A percentile compares a stretch with the other conserved stretches of the same genome.
Conservation (phyloP, 2,329 filamentous ascomycete species). For the Alternaria arbusti region DNA sequence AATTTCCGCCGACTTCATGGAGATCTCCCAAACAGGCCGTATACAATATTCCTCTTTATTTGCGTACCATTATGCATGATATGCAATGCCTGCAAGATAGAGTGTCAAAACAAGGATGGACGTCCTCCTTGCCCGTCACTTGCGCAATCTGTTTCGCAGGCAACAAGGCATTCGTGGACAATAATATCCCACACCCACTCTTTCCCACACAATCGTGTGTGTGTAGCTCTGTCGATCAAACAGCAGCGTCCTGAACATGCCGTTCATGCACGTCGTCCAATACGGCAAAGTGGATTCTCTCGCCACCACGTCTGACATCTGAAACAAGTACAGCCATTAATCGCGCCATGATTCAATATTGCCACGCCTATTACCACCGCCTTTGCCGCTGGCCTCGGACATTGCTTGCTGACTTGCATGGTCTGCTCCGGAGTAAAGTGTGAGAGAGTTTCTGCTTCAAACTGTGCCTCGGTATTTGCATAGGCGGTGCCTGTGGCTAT, state of each 20-base stretch:
- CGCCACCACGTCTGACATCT: conserved; percentile 7
- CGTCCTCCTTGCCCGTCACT: conserved; percentile 4
- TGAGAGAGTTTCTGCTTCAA: neutral
- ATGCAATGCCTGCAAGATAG: neutral
- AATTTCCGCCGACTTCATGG: neutral
- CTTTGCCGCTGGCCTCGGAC: conserved; percentile 1
- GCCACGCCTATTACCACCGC: neutral
- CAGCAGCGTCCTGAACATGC: conserved; percentile 8
- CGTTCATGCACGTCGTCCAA: conserved; percentile 14
- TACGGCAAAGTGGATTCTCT: conserved; percentile 5
- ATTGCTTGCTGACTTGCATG: conserved; percentile 7
- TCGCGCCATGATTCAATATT: conserved; percentile 2
- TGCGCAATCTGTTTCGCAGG: conserved; percentile 12
- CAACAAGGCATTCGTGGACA: conserved; percentile 9
- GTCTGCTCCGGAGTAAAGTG: neutral
- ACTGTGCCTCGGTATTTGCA: neutral
- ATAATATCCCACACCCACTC: neutral
- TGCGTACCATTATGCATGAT: neutral
- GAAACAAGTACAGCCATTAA: conserved; percentile 8
- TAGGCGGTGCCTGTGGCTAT: neutral
- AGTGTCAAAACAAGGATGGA: conserved; percentile 1
- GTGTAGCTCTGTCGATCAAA: conserved; percentile 13
- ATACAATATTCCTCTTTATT: neutral
- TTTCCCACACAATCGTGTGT: conserved; percentile 7
- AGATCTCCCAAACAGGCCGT: neutral